Base-by-base conservation (phyloP, 2,329 filamentous ascomycete genomes). In the Fusarium floridanum region DNA sequence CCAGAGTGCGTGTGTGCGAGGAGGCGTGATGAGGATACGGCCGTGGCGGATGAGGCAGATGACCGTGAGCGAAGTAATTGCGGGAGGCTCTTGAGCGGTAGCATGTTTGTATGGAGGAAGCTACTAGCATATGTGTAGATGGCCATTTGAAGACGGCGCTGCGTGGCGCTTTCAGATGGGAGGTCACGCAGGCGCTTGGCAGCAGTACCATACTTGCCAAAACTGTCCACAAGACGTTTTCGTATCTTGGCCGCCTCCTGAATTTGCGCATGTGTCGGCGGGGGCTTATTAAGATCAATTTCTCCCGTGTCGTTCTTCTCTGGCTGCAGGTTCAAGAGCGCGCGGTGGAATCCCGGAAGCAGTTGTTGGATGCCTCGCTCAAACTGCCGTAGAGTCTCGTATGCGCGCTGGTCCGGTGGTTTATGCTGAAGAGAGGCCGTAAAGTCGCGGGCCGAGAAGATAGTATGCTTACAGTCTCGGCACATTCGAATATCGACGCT, bases 401-500 rank as follows among this genome's bases (percentile, higher is more conserved):
- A 98, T 1, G 94, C 91, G 41, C 93, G 91, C 78, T 95, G 91
- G 77, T 96, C 93, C 3, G 93, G 88, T 1, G 94, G 92, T 72
- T 92, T 92, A 61, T 90, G 87, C 1, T 88, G 84, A 5, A 95
- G 82, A 11, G 95, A 93, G 10, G 91, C 89, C 27, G 90, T 86
- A 80, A 98, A 98, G 80, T 98, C 95, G 41, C 92, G 90, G 77
- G 93, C 92, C 61, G 87, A 85, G 76, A 91, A 91, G 56, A 91
- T 85, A 39, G 86, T 90, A 69, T 84, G 82, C 64, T 87, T 95
- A 85, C 97, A 99, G 66, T 97, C 95, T 78, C 93, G 93, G 83
- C 97, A 99, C 89, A 99, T 96, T 48, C 97, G 91, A 17, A 99
- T 86, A 79, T 98, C 94, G 50, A 98, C 84, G 64, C 90, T 91